Percentiles rank a stretch among this genome's conserved stretches.
phyloP scores from a whole-genome alignment of 139 green algal species.

The Limnomonas spitsbergensis region DNA sequence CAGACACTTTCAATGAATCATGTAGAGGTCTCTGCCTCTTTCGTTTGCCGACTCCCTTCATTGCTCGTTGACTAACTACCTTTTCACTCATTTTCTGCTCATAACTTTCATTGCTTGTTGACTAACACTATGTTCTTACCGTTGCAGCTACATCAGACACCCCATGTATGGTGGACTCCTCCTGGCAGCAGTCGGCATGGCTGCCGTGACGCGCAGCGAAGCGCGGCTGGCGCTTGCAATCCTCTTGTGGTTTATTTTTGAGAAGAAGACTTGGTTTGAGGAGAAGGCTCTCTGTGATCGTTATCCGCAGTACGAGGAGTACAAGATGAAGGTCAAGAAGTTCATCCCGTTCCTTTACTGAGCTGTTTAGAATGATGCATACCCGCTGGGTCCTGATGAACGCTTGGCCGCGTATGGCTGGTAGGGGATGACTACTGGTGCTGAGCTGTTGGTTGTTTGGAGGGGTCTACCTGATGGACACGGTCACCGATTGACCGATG shows the following conservation, averaged over 20 bases:
- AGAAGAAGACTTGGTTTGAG: constrained; percentile 40
- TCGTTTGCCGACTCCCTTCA: too few relatives aligned
- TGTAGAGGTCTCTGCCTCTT: too few relatives aligned
- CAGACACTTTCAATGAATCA: background rate
- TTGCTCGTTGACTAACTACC: too few relatives aligned
- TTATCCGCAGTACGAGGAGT: constrained; percentile 1
- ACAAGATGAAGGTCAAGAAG: constrained; percentile 6
- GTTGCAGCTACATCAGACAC: constrained; percentile 4
- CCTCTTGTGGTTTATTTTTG: constrained; percentile 41
- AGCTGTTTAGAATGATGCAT: background rate
- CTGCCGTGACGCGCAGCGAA: constrained; percentile 36
- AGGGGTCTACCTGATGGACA: too few relatives aligned
- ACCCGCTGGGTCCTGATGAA: too few relatives aligned
- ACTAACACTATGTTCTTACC: background rate
- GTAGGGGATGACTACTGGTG: too few relatives aligned
- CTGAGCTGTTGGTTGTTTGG: too few relatives aligned
- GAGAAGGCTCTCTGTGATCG: background rate
- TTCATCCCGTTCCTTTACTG: constrained; percentile 5
- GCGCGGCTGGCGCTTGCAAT: constrained; percentile 36
- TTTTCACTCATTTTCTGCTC: too few relatives aligned
- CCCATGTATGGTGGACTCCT: constrained; percentile 50
- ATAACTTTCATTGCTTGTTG: too few relatives aligned
- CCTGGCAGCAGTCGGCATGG: constrained; percentile 37
- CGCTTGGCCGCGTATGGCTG: too few relatives aligned
- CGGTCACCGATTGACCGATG: too few relatives aligned